These are phyloP conservation scores for Penicillium lagena DNA, from an alignment of 495 filamentous ascomycete genomes.

Conservation along the genomic window DNA sequence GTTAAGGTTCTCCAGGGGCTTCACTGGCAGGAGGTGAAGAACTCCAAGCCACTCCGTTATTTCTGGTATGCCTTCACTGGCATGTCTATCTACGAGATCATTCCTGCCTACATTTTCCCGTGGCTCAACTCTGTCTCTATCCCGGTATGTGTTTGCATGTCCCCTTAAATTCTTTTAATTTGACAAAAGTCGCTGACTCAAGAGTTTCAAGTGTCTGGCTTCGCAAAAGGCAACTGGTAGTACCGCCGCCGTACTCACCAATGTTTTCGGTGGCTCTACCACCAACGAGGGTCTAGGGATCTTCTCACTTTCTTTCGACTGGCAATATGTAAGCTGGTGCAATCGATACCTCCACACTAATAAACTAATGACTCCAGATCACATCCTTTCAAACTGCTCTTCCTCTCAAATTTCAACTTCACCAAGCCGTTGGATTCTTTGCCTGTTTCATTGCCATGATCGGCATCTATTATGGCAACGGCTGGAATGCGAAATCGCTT, in stretches of 20 bases:
- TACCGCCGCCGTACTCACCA: constrained; percentile 24
- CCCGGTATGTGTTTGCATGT: constrained; percentile 18
- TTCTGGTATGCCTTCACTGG: constrained; percentile 28
- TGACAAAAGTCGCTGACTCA: constrained; percentile 3
- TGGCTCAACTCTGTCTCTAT: constrained; percentile 49
- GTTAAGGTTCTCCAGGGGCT: constrained; percentile 24
- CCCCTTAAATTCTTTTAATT: no score
- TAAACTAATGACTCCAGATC: constrained; percentile 16
- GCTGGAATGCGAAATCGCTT: constrained; percentile 16
- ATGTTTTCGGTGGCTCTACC: constrained; percentile 48
- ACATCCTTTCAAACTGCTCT: constrained; percentile 27
- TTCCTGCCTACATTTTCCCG: constrained; percentile 50
- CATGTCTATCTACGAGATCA: constrained; percentile 42
- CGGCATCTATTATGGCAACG: constrained; percentile 23
- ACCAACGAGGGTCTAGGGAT: constrained; percentile 47
- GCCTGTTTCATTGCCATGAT: constrained; percentile 17
- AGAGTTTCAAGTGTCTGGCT: constrained; percentile 34
- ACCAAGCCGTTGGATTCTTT: constrained; percentile 7
- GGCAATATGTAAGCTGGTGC: constrained; percentile 45
- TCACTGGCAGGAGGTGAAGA: constrained; percentile 24
- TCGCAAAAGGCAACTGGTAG: constrained; percentile 19
- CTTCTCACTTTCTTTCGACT: constrained; percentile 45
- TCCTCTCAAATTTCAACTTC: constrained; percentile 20
- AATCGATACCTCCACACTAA: neutral
- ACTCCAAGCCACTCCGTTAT: constrained; percentile 21